phyloP scores from a whole-genome alignment of 1,284 basidiomycete genomes.

The Ceratobasidium sp. region DNA sequence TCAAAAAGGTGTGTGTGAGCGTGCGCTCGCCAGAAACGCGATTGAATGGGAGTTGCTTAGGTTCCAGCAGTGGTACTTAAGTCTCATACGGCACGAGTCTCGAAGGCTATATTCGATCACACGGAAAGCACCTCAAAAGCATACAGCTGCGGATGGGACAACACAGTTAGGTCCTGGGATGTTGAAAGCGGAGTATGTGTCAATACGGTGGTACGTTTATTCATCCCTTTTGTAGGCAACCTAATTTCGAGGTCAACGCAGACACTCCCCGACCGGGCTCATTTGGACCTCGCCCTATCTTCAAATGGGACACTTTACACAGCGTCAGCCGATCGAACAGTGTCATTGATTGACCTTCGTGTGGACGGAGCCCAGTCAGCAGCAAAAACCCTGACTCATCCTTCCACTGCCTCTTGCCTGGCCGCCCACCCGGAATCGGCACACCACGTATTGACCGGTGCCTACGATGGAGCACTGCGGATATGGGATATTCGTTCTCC shows the following conservation, averaged over 20 bases:
- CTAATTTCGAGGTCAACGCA: conserved; percentile 2
- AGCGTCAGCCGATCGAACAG: conserved; percentile 71
- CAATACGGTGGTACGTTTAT: conserved; percentile 64
- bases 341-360: conserved; percentile 72
- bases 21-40: conserved; percentile 35
- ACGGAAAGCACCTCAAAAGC: conserved; percentile 49
- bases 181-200: conserved; percentile 69
- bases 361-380: conserved; percentile 11
- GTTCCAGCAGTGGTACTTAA: conserved; percentile 71
- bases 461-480: conserved; percentile 81
- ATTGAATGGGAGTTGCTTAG: conserved; percentile 49
- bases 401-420: conserved; percentile 77
- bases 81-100: conserved; percentile 76
- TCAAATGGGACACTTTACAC: conserved; percentile 58
- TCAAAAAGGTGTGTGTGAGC: neutral
- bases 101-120: conserved; percentile 61
- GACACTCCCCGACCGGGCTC: conserved; percentile 75
- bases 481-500: conserved; percentile 86
- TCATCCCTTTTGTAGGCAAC: neutral
- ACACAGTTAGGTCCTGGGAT: conserved; percentile 76
- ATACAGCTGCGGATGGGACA: conserved; percentile 77
- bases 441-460: conserved; percentile 78
- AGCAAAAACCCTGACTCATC: conserved; percentile 59
- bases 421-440: conserved; percentile 62
- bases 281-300: conserved; percentile 63